Conservation (phyloP, 176 grass and related monocot species). For the Oryza meyeriana region DNA sequence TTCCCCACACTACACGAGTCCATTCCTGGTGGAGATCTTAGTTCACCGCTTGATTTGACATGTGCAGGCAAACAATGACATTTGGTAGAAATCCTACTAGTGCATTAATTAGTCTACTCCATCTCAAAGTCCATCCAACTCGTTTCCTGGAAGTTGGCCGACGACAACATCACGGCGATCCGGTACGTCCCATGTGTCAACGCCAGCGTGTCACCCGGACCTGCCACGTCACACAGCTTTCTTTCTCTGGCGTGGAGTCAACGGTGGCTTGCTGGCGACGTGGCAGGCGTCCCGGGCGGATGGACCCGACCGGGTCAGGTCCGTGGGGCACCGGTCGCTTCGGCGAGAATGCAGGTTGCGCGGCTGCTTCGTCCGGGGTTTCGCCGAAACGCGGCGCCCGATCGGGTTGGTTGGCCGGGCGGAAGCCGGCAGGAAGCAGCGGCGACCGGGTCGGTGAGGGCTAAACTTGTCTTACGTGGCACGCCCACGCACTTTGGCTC, state of each 20-base stretch:
- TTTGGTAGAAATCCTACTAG: no score
- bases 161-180: background rate
- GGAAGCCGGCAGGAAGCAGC: slow-evolving; percentile 18
- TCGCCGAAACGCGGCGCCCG: background rate
- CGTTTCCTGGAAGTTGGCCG: background rate
- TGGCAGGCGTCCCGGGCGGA: background rate
- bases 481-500: background rate
- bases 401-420: slow-evolving; percentile 7
- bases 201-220: slow-evolving; percentile 10
- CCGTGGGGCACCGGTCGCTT: background rate
- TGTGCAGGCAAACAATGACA: background rate
- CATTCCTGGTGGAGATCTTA: background rate
- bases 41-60: background rate
- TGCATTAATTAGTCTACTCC: background rate
- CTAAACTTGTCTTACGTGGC: background rate
- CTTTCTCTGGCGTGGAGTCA: background rate
- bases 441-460: background rate
- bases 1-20: background rate
- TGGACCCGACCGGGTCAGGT: slow-evolving; percentile 7
- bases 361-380: background rate
- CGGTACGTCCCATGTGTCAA: background rate
- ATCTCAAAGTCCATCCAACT: background rate
- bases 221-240: background rate
- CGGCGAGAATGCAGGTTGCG: background rate
- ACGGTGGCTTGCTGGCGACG: background rate